Base-by-base conservation (phyloP, 1,139 yeast genomes). In the Taphrina communis region DNA sequence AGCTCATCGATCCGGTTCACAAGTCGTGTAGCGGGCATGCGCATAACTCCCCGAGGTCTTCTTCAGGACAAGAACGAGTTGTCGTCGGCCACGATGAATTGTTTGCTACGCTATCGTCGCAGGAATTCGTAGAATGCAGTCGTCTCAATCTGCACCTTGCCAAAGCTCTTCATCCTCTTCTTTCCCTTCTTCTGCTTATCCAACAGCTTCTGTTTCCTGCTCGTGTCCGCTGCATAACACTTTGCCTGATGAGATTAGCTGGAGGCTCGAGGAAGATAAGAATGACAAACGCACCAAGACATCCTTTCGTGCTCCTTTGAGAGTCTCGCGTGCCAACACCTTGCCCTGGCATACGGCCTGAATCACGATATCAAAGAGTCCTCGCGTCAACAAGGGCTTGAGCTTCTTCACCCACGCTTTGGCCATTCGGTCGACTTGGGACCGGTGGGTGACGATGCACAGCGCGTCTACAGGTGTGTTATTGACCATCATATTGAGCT, bases 131-230 rank as follows among this genome's bases (percentile, higher is more conserved):
- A 65, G 21, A 65, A 56, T 12, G 63, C 63, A 14, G 63, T 65
- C 39, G 56, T 48, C 52, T 68, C 71, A 42, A 73, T 70, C 17
- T 65, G 60, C 12, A 94, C 90, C 71, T 86, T 85, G 19, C 98
- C 98, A 17, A 87, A 82, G 11, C 90, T 83, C 80, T 89, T 88
- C 88, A 94, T 83, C 71, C 84, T 85, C 79, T 89, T 90, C 80
- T 94, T 94, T 58, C 99, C 99, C 76, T 90, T 97, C 78, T 93
- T 94, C 76, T 94, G 99, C 75, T 90, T 88, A 71, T 85, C 91
- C 70, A 94, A 81, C 73, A 94, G 83, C 79, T 94, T 94, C 82
- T 92, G 92, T 73, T 97, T 83, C 79, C 99, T 83, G 0, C 96
- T 86, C 46, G 93, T 85, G 81, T 94, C 99, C 19, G 97, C 89